Base-by-base conservation (phyloP, 768 basidiomycete genomes). In the Chalciporus chontae region DNA sequence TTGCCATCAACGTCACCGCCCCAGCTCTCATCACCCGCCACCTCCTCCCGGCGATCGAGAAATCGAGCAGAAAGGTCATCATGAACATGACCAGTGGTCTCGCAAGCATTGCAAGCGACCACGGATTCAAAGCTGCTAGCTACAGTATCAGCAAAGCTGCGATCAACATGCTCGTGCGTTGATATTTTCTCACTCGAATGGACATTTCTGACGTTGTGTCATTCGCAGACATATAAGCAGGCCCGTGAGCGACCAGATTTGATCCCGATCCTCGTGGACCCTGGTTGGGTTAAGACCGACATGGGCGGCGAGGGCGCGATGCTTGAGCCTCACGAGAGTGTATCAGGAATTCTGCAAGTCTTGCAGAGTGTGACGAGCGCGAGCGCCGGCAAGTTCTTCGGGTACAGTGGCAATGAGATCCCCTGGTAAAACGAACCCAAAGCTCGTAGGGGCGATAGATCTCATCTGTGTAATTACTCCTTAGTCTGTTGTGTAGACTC, bases 221-320 rank as follows among this genome's bases (percentile, higher is more conserved):
- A 2, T 31, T 31, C 29, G 17, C n/a, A 51, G 53, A 51, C 54
- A 19, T 53, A 56, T 46, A 56, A 53, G 26, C 58, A 60, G 47
- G 50, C 51, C 8, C 19, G 43, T 9, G 48, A 56, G 19, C 47
- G 51, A 9, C 54, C 54, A 11, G 54, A 60, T n/a, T 17, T 56
- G 8, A 56, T 56, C 19, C 48, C 52, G 7, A 94, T 94, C 66
- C 91, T 95, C 38, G 94, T 96, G 61, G 94, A 95, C 67, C 94
- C 93, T 3, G 94, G 93, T 10, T 94, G 94, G 61, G 94, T 96
- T 56, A 96, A 95, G 74, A 59, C 58, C 58, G 72, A 67, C 13
- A 68, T 73, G 69, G 72, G 72, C 11, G 71, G 70, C 5, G 43
- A 55, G 19, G 49, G 55, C 37, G 72, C 69, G 8, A 39, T 55